Percentiles rank a stretch among this genome's conserved stretches.
Conservation (phyloP, 306 rosid genomes). For the Datisca glomerata region DNA sequence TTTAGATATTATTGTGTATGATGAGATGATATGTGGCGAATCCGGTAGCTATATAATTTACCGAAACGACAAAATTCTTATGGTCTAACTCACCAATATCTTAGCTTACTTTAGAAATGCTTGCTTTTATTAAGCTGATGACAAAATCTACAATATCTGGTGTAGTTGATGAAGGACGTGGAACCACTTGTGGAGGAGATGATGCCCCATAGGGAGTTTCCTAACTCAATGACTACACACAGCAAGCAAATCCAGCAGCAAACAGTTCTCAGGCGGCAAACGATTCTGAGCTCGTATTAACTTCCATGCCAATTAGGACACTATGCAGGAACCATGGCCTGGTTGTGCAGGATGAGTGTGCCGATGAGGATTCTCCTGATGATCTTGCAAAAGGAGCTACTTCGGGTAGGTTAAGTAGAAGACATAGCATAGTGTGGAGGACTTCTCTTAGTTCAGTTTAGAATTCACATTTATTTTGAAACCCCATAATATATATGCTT, state of each 20-base stretch:
- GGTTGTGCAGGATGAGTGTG: constrained; percentile 34
- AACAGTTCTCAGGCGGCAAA: constrained; percentile 17
- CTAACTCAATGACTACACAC: constrained; percentile 7
- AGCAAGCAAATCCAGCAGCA: constrained; percentile 14
- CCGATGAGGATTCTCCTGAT: constrained; percentile 47
- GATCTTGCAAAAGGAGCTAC: constrained; percentile 15
- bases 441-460: too few relatives aligned
- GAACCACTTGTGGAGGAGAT: constrained; percentile 59
- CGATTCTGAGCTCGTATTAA: constrained; percentile 16
- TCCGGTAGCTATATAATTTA: too few relatives aligned
- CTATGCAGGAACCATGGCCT: constrained; percentile 48
- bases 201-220: constrained; percentile 44
- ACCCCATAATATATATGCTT: too few relatives aligned
- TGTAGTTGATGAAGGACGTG: constrained; percentile 47
- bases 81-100: background rate
- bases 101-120: background rate
- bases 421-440: too few relatives aligned
- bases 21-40: too few relatives aligned
- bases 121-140: background rate
- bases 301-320: constrained; percentile 51
- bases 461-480: too few relatives aligned
- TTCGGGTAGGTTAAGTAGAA: too few relatives aligned
- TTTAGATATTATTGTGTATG: background rate
- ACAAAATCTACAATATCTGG: constrained; percentile 1
- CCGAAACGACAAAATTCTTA: background rate